Conservation (phyloP, 2,329 filamentous ascomycete species). For the Aureobasidium vineae region DNA sequence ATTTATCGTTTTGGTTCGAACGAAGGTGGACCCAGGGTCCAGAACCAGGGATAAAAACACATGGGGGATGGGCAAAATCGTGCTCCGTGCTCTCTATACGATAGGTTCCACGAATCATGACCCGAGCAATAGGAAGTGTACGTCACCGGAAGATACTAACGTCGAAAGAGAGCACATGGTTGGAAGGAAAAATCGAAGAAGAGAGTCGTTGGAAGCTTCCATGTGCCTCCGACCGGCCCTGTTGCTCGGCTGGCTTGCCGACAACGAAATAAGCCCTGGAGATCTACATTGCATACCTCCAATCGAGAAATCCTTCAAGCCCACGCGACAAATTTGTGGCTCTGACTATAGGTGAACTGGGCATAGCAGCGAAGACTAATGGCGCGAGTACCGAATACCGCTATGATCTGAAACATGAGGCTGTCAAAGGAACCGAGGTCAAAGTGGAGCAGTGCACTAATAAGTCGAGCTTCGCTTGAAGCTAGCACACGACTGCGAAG, state of each 20-base stretch:
- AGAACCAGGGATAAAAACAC: neutral
- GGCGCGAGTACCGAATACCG: neutral
- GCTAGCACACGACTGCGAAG: neutral
- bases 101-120: neutral
- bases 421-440: slow-evolving; percentile 1
- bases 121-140: neutral
- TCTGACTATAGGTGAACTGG: neutral
- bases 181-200: neutral
- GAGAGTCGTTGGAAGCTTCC: neutral
- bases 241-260: neutral
- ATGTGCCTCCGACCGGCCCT: neutral
- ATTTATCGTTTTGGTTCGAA: neutral
- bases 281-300: slow-evolving; percentile 5
- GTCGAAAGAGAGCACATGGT: neutral
- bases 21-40: neutral
- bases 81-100: neutral
- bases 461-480: neutral
- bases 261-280: neutral
- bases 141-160: neutral
- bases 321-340: neutral
- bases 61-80: neutral
- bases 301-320: neutral
- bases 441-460: neutral
- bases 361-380: neutral
- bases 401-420: neutral